Conservation (phyloP, 257 asterid genomes). For the Solanum microdontum region DNA sequence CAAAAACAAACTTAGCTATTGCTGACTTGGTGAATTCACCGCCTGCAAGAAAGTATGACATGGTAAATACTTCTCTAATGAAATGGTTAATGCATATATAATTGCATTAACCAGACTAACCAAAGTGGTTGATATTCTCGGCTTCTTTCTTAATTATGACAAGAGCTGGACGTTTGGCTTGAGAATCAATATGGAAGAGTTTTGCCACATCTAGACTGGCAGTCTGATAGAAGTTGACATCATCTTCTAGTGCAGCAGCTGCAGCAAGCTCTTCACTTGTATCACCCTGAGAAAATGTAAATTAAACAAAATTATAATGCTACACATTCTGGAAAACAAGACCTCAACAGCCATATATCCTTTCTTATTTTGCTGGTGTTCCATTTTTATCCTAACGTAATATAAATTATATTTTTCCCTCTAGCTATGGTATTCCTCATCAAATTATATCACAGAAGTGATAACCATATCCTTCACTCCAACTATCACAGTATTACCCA, state of each 20-base stretch:
- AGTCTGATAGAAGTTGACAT: constrained; percentile 83
- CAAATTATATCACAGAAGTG: background rate
- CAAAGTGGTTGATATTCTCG: constrained; percentile 64
- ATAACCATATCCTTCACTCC: background rate
- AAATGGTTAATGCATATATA: background rate
- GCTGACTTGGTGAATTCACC: constrained; percentile 71
- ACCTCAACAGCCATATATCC: background rate
- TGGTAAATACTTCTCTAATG: background rate
- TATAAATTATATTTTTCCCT: background rate
- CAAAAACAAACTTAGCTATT: constrained; percentile 64
- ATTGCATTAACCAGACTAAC: constrained; percentile 30
- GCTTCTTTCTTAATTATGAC: constrained; percentile 76
- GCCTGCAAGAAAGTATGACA: constrained; percentile 23
- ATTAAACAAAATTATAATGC: background rate
- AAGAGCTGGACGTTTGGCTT: constrained; percentile 69
- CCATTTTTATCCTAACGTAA: background rate
- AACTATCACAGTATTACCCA: background rate
- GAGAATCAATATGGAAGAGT: constrained; percentile 70
- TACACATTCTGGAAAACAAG: background rate
- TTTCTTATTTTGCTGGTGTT: background rate
- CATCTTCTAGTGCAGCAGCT: constrained; percentile 74
- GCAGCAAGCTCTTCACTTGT: constrained; percentile 67
- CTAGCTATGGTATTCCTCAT: background rate
- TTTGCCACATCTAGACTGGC: constrained; percentile 57
- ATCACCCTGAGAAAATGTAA: constrained; percentile 46